Evolutionary conservation across 352 stramenopile genomes (phyloP), one percentile per base, ranked within the genome.

Genomic region (Phytophthora syringae): DNA sequence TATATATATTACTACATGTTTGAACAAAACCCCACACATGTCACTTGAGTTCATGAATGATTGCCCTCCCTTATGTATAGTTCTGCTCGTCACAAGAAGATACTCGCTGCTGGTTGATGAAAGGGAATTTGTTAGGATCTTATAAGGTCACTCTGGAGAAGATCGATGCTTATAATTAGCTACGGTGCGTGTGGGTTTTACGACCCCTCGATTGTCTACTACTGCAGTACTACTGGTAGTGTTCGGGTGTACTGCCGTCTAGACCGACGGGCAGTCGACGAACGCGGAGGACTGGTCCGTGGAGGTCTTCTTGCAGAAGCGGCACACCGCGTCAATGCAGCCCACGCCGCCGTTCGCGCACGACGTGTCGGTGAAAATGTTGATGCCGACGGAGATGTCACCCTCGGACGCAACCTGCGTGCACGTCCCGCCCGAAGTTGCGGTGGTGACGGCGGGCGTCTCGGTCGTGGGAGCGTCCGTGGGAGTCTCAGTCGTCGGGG

Each of bases 261-360:
- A 61, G 0, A 7, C 42, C 11, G 42, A 67, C 13, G 57, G 61
- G 40, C 72, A 79, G 32, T 77, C 55, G 3, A 64, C 42, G 56
- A 76, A 79, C 13, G 56, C 18, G 9, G 55, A 32, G n/a, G 73
- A 73, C 45, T 77, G 56, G 7, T 44, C 21, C 21, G 73, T 76
- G 18, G 62, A 47, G 24, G 40, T 52, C 18, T 45, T n/a, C 43
- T 76, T 77, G 54, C 62, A 70, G 53, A 70, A 70, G 5, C 62
- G 62, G 49, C 62, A 70, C 13, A 64, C 37, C 27, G 52, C 22
- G 39, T 68, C 60, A 28, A 70, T 70, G 36, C 62, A 70, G 5
- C 62, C 62, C n/a, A 45, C 55, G 10, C 66, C 70, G 12, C 44
- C 54, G n/a, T n/a, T 60, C 18, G 43, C 37, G 30, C 70, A 79